Base-by-base conservation (phyloP, 75 land plant genomes). In the Isoetes taiwanensis region DNA sequence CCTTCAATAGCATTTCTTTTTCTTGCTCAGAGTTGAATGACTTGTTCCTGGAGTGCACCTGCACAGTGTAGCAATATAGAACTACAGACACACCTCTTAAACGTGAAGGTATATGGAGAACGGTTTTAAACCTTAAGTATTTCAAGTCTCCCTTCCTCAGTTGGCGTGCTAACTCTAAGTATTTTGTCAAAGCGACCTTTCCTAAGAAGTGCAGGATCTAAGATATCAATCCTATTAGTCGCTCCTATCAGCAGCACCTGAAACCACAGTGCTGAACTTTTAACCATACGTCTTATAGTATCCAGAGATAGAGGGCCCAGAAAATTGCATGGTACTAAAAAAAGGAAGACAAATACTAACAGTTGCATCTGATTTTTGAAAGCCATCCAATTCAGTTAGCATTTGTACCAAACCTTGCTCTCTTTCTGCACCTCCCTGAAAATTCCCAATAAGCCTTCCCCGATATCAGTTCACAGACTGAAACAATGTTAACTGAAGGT, bases 161-260 rank as follows among this genome's bases (percentile, higher is more conserved):
- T 78, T 52, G 98, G 98, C 52, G 81, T 65, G 0, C 95, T 95
- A 72, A 93, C 83, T 43, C 78, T 76, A 26, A 87, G 63, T 43
- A 89, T 82, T 61, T 78, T 87, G 73, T 93, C 98, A 62, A 87
- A 84, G 31, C 98, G 85, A 21, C 98, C 98, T 69, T 93, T 93
- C 52, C 98, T 79, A 31, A 84, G 11, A 16, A 93, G 83, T 50
- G 98, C 98, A 43, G 95, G 78, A 70, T 93, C 98, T 39, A 93
- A 75, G 59, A 93, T 81, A 56, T 93, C 98, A 57, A 84, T 43
- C 48, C 98, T 84, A 52, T 93, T 93, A 33, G 98, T 93, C 41
- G 98, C 98, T 68, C 98, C 98, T 24, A 93, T 80, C 58, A 93
- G 79, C 54, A 93, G 67, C 4, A 93, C 94, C 98, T 91, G 72